These are phyloP conservation scores for Paraglomus occultum DNA, from an alignment of 192 early-diverging fungal genomes.

Conservation along the genomic window DNA sequence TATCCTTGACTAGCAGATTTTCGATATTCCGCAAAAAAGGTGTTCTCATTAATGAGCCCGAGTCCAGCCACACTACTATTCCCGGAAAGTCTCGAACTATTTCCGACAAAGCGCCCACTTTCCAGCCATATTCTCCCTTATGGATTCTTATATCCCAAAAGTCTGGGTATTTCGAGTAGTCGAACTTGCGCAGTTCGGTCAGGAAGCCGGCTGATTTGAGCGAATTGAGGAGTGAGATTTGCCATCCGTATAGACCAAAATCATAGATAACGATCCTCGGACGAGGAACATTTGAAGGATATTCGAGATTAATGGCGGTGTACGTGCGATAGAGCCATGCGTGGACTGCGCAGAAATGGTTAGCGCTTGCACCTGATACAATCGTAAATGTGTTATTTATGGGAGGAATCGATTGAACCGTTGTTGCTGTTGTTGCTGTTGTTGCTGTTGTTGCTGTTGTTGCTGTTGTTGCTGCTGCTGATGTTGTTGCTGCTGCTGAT, in stretches of 20 bases:
- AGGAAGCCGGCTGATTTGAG: conserved; percentile 38
- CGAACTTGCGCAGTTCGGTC: conserved; percentile 37
- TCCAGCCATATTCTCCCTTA: conserved; percentile 58
- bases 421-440: no score
- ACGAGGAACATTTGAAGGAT: not conserved
- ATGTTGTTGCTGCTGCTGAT: no score
- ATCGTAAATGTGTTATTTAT: conserved; percentile 12
- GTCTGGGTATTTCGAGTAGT: conserved; percentile 41
- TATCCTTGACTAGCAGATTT: conserved; percentile 32
- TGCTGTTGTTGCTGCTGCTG: no score
- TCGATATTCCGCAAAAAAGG: conserved; percentile 35
- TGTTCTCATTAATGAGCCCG: conserved; percentile 35
- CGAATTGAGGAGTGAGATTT: conserved; percentile 36
- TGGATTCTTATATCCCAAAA: conserved; percentile 46
- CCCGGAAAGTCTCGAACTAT: conserved; percentile 28
- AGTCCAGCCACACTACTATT: conserved; percentile 52
- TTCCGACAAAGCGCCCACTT: conserved; percentile 46
- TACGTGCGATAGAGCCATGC: conserved; percentile 31
- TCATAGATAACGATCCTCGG: conserved; percentile 45
- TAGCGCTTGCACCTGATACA: conserved; percentile 1
- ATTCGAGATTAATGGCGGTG: conserved; percentile 24
- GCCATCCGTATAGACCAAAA: conserved; percentile 43
- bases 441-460: no score
- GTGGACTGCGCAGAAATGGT: conserved; percentile 6
- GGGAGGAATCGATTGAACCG: no score